Percentiles rank a stretch among this genome's conserved stretches.
Conservation (phyloP, 1,284 basidiomycete genomes). For the Cystobasidium slooffiae region DNA sequence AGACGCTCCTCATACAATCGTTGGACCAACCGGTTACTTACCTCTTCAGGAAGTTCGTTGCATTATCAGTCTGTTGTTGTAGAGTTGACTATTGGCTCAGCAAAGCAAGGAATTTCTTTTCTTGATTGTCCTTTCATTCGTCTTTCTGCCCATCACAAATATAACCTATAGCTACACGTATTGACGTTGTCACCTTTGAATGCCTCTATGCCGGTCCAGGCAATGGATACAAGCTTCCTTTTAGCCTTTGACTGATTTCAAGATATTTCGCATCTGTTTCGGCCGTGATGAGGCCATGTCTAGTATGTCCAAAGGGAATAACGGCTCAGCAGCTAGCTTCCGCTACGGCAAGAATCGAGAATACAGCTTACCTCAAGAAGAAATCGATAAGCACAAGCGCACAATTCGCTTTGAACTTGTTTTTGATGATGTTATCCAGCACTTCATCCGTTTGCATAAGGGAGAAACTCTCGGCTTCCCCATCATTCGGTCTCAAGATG, state of each 20-base stretch:
- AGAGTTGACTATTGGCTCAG: not conserved
- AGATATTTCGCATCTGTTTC: conserved; percentile 48
- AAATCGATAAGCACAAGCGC: conserved; percentile 74
- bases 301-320: not conserved
- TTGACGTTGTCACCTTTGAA: not conserved
- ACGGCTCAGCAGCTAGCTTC: no score
- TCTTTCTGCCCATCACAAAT: not conserved
- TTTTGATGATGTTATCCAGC: conserved; percentile 65
- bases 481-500: conserved; percentile 77
- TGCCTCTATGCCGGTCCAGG: conserved; percentile 31
- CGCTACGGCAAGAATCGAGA: no score
- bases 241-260: conserved; percentile 36
- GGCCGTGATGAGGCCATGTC: conserved; percentile 50
- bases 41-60: not conserved
- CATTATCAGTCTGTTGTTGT: conserved; percentile 5
- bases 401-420: conserved; percentile 84
- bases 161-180: conserved; percentile 18
- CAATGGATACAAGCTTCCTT: conserved; percentile 25
- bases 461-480: conserved; percentile 89
- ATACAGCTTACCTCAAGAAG: conserved; percentile 65
- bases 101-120: not conserved
- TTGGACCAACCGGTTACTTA: not conserved
- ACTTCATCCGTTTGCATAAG: conserved; percentile 54
- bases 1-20: not conserved
- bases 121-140: no score